Base-by-base conservation (phyloP, 306 rosid species). In the Ochetophila trinervis region DNA sequence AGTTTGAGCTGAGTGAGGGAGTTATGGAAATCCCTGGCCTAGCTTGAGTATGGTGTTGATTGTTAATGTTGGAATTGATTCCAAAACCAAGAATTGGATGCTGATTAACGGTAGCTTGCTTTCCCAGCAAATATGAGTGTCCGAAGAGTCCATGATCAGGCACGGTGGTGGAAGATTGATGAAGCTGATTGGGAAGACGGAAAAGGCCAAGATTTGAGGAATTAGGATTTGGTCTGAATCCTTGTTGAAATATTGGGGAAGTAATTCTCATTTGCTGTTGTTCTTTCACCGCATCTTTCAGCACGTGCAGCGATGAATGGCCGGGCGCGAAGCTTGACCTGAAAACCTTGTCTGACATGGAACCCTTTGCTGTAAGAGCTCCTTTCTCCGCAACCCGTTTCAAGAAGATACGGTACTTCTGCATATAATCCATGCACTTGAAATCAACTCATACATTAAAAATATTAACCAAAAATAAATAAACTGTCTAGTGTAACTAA, bases 371-470 rank as follows among this genome's bases (percentile, higher is more conserved):
- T 14, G 42, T 0, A 7, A 40, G 2, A 1, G 55, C n/a, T n/a
- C 80, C 86, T 58, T 52, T 81, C 14, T 75, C 80, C 0, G 81
- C 70, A 30, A 89, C 82, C 34, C 52, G 64, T 14, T 30, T 83
- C 24, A 82, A 58, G 71, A 89, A 89, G 2, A 77, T 23, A 0
- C 91, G 82, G 67, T 89, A 84, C 56, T 86, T 89, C 96, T 89
- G 84, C n/a, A n/a, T 71, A 72, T 8, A 34, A 17, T 50, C 13
- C 15, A 6, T 8, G 3, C 23, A 18, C 17, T 36, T 35, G 10
- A 11, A 13, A 5, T 13, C 6, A 11, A 27, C 0, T 16, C 20
- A 30, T 16, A 4, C 5, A 16, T n/a, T 15, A 3, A 14, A 10
- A 13, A 24, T 2, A 2, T 19, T 17, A 5, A 56, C 15, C 15